Base-by-base conservation (phyloP, 2,329 filamentous ascomycete species). In the Apiospora marii region DNA sequence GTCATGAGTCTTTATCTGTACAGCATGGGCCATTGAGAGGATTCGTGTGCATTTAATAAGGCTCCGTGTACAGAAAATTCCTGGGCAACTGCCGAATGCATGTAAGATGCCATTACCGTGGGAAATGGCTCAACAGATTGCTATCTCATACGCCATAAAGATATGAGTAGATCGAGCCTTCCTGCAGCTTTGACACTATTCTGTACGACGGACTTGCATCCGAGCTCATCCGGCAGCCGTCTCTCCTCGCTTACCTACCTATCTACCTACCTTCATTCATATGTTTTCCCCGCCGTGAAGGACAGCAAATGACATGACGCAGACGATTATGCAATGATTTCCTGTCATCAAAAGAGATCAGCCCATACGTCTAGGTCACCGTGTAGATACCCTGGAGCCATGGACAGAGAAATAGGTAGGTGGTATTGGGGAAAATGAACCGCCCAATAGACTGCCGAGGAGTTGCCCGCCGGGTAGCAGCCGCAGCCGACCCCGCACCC, bases 161-260 rank as follows among this genome's bases (percentile, higher is more conserved):
- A 37, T 14, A 58, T 61, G 58, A n/a, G 19, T 64, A 13, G 34
- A 41, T 64, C 58, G 34, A 22, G 14, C 10, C 10, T 12, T 37
- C 53, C 53, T 64, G 58, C 58, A 64, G 58, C 19, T 64, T 41
- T 41, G 58, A 30, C 58, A 19, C 19, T n/a, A 64, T 37, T 34
- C 53, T 10, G 16, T 30, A 22, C 14, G 8, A 2, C 27, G 5
- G 27, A 5, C 27, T 34, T 61, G 16, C 53, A 61, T 22, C 53
- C 30, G 53, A 14, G 51, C 14, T 30, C 51, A 27, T 14, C 27
- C 14, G 13, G 53, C 53, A 34, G 30, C 4, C 24, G 19, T 58
- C 19, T 61, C 53, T 22, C 16, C 53, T 61, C 22, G 8, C 51
- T 24, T 58, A 34, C 27, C 51, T 8, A 58, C 37, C 37, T 37